Evolutionary conservation across 202 grass and related monocot species (phyloP).

Genomic region (Cymbopogon flexuosus): DNA sequence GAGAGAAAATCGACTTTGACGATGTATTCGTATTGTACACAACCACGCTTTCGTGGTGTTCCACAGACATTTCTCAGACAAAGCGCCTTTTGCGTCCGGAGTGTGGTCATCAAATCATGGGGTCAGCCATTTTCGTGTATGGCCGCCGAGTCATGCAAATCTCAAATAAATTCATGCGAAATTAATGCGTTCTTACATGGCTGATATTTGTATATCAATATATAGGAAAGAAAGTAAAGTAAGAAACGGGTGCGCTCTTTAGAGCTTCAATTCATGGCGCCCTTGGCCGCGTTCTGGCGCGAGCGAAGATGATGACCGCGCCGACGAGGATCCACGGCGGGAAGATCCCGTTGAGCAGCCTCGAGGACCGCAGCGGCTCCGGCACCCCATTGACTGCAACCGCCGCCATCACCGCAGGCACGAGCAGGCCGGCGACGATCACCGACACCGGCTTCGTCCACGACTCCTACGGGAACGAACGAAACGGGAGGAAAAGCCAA

Average conservation of each 20-base stretch:
- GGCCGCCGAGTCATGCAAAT: too few relatives aligned
- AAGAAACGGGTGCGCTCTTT: background rate
- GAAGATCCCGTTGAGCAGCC: conserved; percentile 31
- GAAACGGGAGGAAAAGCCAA: too few relatives aligned
- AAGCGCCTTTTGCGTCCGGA: too few relatives aligned
- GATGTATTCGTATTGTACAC: too few relatives aligned
- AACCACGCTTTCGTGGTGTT: too few relatives aligned
- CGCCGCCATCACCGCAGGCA: conserved; percentile 34
- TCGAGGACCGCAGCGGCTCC: conserved; percentile 33
- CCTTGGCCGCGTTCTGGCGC: conserved; percentile 40
- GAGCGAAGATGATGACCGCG: conserved; percentile 43
- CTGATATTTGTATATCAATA: too few relatives aligned
- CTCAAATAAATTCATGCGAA: background rate
- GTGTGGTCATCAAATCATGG: too few relatives aligned
- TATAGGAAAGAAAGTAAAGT: background rate
- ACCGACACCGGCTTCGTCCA: conserved; percentile 48
- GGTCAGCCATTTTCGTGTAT: too few relatives aligned
- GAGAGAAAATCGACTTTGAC: too few relatives aligned
- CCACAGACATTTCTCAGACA: too few relatives aligned
- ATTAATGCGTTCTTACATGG: background rate
- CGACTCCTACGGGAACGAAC: conserved; percentile 25
- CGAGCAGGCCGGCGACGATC: conserved; percentile 48
- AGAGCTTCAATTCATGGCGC: conserved; percentile 18
- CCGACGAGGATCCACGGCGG: conserved; percentile 57
- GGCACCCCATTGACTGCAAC: conserved; percentile 40